These are phyloP conservation scores for Yarrowia sp. DNA, from an alignment of 805 yeast species.

Conservation along the genomic window DNA sequence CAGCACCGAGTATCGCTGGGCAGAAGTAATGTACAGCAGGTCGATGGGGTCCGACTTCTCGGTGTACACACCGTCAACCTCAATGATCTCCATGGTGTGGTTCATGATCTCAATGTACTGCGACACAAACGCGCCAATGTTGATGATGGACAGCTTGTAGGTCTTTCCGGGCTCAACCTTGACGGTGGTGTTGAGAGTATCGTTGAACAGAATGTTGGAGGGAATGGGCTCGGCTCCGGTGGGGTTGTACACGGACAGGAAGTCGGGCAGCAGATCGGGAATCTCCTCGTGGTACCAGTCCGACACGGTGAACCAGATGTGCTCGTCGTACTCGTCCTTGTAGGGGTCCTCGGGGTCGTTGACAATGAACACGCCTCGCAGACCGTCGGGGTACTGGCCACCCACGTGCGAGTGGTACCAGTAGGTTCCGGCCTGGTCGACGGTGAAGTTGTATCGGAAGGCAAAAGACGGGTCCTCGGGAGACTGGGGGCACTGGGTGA, in stretches of 20 bases:
- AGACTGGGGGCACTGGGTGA: slow-evolving; percentile 92
- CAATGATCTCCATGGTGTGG: slow-evolving; percentile 84
- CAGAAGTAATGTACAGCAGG: slow-evolving; percentile 80
- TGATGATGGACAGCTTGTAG: slow-evolving; percentile 78
- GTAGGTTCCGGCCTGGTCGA: slow-evolving; percentile 85
- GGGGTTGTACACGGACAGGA: slow-evolving; percentile 81
- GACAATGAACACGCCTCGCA: slow-evolving; percentile 65
- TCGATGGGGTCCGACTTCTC: slow-evolving; percentile 70
- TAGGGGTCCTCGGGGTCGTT: slow-evolving; percentile 72
- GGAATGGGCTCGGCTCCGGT: slow-evolving; percentile 99
- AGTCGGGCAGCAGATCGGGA: slow-evolving; percentile 57
- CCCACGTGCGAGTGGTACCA: slow-evolving; percentile 97
- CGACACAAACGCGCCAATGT: slow-evolving; percentile 90
- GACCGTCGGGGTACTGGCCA: slow-evolving; percentile 93
- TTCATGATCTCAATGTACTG: slow-evolving; percentile 89
- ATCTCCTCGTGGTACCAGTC: slow-evolving; percentile 88
- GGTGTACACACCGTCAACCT: slow-evolving; percentile 89
- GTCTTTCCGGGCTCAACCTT: slow-evolving; percentile 83
- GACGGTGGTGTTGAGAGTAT: slow-evolving; percentile 62
- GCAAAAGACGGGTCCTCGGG: slow-evolving; percentile 62
- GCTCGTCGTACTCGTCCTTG: slow-evolving; percentile 74
- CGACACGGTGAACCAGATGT: slow-evolving; percentile 66
- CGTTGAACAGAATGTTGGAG: slow-evolving; percentile 77
- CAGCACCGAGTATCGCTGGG: slow-evolving; percentile 88
- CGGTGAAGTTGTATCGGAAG: slow-evolving; percentile 85